These are phyloP conservation scores for Sporothrix mexicana DNA, from an alignment of 2,329 filamentous ascomycete species.

Conservation along the genomic window DNA sequence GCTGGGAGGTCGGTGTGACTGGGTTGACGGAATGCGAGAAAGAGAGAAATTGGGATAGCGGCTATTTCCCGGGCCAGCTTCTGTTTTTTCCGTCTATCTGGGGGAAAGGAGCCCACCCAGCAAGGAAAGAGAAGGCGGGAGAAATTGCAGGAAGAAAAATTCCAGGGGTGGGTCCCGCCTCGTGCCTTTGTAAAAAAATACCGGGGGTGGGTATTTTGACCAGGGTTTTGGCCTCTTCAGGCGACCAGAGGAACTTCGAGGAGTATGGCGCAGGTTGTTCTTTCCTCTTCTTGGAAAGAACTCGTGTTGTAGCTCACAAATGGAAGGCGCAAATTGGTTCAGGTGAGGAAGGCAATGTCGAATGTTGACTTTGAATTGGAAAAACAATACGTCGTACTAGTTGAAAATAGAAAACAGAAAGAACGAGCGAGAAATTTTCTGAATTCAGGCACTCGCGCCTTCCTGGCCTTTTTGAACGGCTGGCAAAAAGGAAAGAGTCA, in stretches of 20 bases:
- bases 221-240: slow-evolving; percentile 4
- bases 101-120: slow-evolving; percentile 18
- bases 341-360: not conserved
- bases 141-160: slow-evolving; percentile 37
- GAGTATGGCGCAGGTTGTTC: slow-evolving; percentile 26
- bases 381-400: not conserved
- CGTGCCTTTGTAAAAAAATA: slow-evolving; percentile 23
- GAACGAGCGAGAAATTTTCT: not conserved
- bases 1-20: slow-evolving; percentile 6
- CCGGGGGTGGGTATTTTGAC: slow-evolving; percentile 1
- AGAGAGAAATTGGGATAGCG: slow-evolving; percentile 25
- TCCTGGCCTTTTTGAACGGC: not conserved
- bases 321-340: slow-evolving; percentile 2
- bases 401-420: not conserved
- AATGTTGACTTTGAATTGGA: not conserved
- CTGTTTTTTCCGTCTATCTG: slow-evolving; percentile 22
- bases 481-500: slow-evolving; percentile 1
- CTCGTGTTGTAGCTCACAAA: slow-evolving; percentile 1
- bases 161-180: slow-evolving; percentile 30
- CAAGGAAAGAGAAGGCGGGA: slow-evolving; percentile 34
- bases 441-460: slow-evolving; percentile 15
- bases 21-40: slow-evolving; percentile 21
- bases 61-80: slow-evolving; percentile 27
- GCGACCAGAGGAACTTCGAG: not conserved
- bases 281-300: slow-evolving; percentile 24